Conservation (phyloP, 179 eudicot species). For the Drosera spatulata region DNA sequence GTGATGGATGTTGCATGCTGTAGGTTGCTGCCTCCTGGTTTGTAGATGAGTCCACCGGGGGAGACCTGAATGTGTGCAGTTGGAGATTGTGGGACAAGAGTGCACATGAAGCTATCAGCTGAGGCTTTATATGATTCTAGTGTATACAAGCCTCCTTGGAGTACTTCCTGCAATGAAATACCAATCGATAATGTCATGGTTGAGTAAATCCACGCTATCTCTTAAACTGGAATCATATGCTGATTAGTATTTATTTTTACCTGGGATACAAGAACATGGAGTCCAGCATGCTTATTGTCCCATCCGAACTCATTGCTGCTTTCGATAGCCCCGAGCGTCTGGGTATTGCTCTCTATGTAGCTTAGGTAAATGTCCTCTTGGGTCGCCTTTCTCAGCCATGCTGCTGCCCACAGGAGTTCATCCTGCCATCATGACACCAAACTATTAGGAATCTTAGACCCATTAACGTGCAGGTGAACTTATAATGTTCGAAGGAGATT, state of each 20-base stretch:
- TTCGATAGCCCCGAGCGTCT: conserved; percentile 87
- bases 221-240: no score
- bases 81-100: conserved; percentile 62
- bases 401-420: conserved; percentile 94
- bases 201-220: no score
- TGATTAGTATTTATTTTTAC: conserved; percentile 12
- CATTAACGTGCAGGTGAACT: no score
- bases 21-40: conserved; percentile 82
- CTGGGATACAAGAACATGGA: conserved; percentile 86
- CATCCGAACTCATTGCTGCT: conserved; percentile 86
- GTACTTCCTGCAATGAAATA: conserved; percentile 44
- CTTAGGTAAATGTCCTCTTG: conserved; percentile 48
- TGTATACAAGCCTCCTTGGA: conserved; percentile 42
- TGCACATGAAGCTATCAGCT: conserved; percentile 90
- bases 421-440: conserved; percentile 33
- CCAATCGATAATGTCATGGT: no score
- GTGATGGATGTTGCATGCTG: conserved; percentile 78
- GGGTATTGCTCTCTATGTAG: conserved; percentile 61
- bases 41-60: conserved; percentile 82
- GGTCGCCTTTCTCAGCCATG: conserved; percentile 84
- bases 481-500: not conserved
- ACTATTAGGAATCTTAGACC: no score
- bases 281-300: conserved; percentile 98
- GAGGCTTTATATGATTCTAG: conserved; percentile 76
- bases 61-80: conserved; percentile 58